Evolutionary conservation across 257 asterid genomes (phyloP).

Genomic region (Solanum ossicruentum): DNA sequence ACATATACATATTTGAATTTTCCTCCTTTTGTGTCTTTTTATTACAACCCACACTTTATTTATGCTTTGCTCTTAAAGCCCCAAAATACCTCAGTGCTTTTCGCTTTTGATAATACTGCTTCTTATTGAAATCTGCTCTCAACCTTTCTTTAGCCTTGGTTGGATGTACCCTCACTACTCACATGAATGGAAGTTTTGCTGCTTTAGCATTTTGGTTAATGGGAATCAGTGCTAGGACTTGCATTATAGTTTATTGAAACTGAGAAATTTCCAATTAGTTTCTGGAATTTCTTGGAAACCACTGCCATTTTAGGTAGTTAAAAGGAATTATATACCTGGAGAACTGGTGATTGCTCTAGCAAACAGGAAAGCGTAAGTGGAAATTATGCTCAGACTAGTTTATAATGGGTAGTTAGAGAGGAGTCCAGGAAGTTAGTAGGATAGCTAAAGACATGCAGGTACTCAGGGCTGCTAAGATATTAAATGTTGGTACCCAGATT

Average conservation of each 20-base stretch:
- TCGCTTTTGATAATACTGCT: neutral
- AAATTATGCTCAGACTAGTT: neutral
- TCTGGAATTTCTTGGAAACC: neutral
- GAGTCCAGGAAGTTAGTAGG: neutral
- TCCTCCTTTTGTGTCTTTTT: neutral
- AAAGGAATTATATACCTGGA: neutral
- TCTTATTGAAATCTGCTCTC: neutral
- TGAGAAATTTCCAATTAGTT: neutral
- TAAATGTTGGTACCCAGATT: neutral
- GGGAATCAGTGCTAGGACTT: neutral
- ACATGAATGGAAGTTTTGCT: neutral
- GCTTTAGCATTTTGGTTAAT: neutral
- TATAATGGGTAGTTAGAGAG: neutral
- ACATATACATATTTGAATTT: neutral
- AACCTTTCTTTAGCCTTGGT: neutral
- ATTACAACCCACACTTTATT: neutral
- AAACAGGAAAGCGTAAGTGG: neutral
- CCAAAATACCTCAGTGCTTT: neutral
- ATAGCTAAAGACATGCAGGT: neutral
- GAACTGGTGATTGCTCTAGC: neutral
- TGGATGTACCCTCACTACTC: neutral
- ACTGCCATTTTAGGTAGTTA: neutral
- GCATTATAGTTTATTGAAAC: neutral
- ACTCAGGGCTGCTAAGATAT: too few species aligned
- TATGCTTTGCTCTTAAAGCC: neutral